These are phyloP conservation scores for Auriscalpium microsporum DNA, from an alignment of 768 basidiomycete species.

Conservation along the genomic window DNA sequence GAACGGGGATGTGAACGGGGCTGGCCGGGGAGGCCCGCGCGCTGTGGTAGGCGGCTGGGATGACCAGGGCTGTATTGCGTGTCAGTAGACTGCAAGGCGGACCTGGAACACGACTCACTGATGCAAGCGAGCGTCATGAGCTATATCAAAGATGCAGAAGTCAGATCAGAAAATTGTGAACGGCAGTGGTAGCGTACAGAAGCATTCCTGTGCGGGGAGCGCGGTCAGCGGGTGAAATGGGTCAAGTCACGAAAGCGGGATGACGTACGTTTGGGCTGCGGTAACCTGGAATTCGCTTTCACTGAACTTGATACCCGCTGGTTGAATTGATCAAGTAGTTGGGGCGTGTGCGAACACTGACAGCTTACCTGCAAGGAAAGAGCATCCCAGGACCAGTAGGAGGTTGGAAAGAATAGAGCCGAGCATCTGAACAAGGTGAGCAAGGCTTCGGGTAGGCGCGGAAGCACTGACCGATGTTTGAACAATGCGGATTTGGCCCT, in stretches of 20 bases:
- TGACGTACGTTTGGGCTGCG: slow-evolving; percentile 76
- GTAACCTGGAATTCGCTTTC: slow-evolving; percentile 76
- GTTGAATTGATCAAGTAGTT: neutral
- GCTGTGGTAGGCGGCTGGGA: slow-evolving; percentile 79
- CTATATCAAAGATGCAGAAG: slow-evolving; percentile 24
- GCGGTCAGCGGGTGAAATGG: neutral
- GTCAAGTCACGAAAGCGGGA: neutral
- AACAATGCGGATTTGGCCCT: slow-evolving; percentile 79
- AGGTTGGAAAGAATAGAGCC: slow-evolving; percentile 89
- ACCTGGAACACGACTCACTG: slow-evolving; percentile 38
- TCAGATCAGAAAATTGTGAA: neutral
- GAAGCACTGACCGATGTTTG: slow-evolving; percentile 66
- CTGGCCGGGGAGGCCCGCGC: slow-evolving; percentile 17
- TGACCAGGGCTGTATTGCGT: slow-evolving; percentile 54
- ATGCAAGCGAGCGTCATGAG: slow-evolving; percentile 84
- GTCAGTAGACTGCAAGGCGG: neutral
- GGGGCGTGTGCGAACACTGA: neutral
- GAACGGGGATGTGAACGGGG: neutral
- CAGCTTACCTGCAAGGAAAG: slow-evolving; percentile 69
- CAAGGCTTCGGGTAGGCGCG: neutral
- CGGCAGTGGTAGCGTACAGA: slow-evolving; percentile 4
- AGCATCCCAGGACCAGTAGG: slow-evolving; percentile 83
- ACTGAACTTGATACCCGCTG: slow-evolving; percentile 51
- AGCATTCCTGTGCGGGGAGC: slow-evolving; percentile 1
- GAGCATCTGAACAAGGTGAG: slow-evolving; percentile 49